phyloP scores from a whole-genome alignment of 805 yeast species.

The Novakomyces olei region DNA sequence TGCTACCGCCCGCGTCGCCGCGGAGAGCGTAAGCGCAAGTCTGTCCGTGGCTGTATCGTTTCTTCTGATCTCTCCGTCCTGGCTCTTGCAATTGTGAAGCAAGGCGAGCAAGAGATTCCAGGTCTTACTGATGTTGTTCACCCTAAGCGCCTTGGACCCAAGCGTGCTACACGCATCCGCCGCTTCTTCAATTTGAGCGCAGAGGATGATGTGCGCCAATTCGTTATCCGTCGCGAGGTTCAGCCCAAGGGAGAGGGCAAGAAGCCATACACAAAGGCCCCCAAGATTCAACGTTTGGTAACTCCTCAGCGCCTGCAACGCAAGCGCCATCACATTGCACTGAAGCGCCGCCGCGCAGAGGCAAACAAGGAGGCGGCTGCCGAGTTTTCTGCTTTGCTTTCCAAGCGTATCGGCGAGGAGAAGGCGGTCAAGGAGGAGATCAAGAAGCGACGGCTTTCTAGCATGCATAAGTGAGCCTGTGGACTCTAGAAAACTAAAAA shows the following conservation, averaged over 20 bases:
- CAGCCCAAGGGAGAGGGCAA: constrained; percentile 58
- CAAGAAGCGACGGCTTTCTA: constrained; percentile 99
- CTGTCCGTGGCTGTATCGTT: constrained; percentile 98
- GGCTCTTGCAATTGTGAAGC: constrained; percentile 82
- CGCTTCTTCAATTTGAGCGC: constrained; percentile 95
- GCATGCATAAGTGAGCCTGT: constrained; percentile 29
- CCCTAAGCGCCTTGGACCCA: constrained; percentile 99
- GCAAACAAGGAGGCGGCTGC: constrained; percentile 99
- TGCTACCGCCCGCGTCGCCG: constrained; percentile 99
- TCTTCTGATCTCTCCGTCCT: constrained; percentile 91
- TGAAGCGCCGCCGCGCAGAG: constrained; percentile 91
- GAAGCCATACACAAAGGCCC: constrained; percentile 98
- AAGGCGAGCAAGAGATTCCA: constrained; percentile 87
- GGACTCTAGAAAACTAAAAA: no score
- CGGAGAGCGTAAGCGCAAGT: constrained; percentile 99
- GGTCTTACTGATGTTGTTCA: constrained; percentile 87
- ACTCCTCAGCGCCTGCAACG: constrained; percentile 98
- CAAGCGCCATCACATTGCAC: constrained; percentile 88
- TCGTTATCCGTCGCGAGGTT: constrained; percentile 94
- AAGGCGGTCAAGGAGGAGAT: constrained; percentile 96
- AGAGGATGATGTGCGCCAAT: constrained; percentile 78
- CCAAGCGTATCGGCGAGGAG: constrained; percentile 94
- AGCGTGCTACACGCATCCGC: constrained; percentile 99
- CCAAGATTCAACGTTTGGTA: constrained; percentile 97
- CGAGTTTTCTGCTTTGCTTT: constrained; percentile 96